Percentiles rank a stretch among this genome's conserved stretches.
Conservation (phyloP, 2,329 filamentous ascomycete genomes). For the Beauveria brongniartii region DNA sequence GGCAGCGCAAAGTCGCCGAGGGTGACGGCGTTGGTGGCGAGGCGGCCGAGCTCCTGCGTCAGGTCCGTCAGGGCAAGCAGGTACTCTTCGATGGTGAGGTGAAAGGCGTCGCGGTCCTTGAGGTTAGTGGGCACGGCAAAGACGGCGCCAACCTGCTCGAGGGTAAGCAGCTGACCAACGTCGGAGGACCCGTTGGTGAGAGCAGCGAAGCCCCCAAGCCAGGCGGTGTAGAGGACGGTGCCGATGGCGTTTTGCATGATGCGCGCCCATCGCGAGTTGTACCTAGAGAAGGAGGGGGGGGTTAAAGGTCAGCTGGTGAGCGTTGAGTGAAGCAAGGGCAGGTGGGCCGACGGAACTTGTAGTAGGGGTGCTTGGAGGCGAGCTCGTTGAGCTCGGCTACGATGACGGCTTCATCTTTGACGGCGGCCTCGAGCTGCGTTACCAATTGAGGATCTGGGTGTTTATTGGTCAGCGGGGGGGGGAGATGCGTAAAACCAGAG, state of each 20-base stretch:
- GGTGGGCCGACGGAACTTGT: conserved; percentile 55
- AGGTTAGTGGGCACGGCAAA: conserved; percentile 83
- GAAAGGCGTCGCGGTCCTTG: conserved; percentile 83
- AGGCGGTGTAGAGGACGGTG: conserved; percentile 53
- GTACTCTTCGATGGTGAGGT: conserved; percentile 96
- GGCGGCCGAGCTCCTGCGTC: conserved; percentile 80
- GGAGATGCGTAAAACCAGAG: not conserved
- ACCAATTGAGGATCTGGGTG: conserved; percentile 59
- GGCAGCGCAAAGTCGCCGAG: conserved; percentile 81
- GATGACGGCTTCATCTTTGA: conserved; percentile 64
- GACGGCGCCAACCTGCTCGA: conserved; percentile 77
- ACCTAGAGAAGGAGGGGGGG: conserved; percentile 32
- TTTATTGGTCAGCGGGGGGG: not conserved
- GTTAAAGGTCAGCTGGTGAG: not conserved
- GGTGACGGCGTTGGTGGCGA: conserved; percentile 91
- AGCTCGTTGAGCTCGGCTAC: conserved; percentile 62
- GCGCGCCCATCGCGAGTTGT: conserved; percentile 80
- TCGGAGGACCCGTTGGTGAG: conserved; percentile 35
- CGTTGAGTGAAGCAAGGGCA: not conserved
- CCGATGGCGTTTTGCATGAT: conserved; percentile 71
- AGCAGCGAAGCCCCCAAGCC: conserved; percentile 64
- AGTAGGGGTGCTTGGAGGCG: conserved; percentile 86
- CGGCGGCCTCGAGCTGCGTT: conserved; percentile 59
- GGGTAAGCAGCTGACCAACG: conserved; percentile 64
- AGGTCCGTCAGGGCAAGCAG: conserved; percentile 79